Evolutionary conservation across 179 eudicot genomes (phyloP).

Genomic region (Silene coronaria): DNA sequence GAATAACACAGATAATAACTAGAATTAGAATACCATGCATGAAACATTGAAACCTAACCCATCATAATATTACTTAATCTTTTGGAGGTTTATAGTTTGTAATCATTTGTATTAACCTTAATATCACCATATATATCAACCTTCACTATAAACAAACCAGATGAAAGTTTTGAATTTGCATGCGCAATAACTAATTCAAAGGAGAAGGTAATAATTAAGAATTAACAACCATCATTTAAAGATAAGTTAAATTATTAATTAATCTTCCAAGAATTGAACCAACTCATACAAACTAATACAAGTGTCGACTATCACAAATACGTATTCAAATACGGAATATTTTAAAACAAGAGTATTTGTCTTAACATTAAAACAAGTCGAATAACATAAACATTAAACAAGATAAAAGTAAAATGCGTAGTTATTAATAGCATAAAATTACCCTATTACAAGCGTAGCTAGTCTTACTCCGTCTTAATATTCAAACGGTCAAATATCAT

Average conservation of each 20-base stretch:
- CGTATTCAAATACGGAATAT: no score
- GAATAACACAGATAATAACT: neutral
- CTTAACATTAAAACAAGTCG: no score
- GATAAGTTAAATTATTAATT: no score
- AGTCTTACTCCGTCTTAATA: no score
- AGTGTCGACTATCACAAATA: no score
- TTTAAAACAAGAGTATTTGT: no score
- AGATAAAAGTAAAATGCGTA: no score
- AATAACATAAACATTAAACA: no score
- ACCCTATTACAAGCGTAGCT: no score
- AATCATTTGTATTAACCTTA: neutral
- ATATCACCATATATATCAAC: neutral
- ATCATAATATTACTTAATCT: neutral
- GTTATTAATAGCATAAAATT: no score
- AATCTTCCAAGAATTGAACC: slow-evolving; percentile 17
- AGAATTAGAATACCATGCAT: neutral
- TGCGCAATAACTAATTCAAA: slow-evolving; percentile 16
- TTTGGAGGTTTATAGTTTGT: slow-evolving; percentile 25
- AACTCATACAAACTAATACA: neutral
- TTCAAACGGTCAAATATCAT: no score
- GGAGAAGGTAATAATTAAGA: neutral
- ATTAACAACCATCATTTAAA: no score
- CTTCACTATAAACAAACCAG: slow-evolving; percentile 11
- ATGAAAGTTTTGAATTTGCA: slow-evolving; percentile 5
- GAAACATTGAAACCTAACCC: neutral